phyloP scores from a whole-genome alignment of 1,284 basidiomycete genomes.

The Ceratobasidium sp. region DNA sequence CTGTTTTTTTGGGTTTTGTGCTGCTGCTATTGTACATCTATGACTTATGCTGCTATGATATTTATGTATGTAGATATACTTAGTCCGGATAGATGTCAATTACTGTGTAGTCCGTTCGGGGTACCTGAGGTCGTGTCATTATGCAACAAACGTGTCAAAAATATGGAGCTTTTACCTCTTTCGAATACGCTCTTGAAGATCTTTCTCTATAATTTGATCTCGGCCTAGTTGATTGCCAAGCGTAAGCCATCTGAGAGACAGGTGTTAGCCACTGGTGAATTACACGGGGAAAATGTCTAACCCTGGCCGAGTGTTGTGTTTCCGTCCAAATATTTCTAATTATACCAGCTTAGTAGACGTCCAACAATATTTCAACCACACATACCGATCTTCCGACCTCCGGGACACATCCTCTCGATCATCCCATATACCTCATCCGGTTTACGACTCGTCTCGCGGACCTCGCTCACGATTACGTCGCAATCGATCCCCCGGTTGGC shows the following conservation, averaged over 20 bases:
- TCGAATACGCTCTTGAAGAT: conserved; percentile 75
- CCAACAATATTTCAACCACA: not conserved
- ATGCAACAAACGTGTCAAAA: too few species aligned
- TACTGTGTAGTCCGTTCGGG: conserved; percentile 36
- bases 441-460: conserved; percentile 95
- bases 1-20: not conserved
- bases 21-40: conserved; percentile 36
- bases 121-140: conserved; percentile 15
- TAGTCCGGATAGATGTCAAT: not conserved
- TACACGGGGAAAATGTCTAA: conserved; percentile 56
- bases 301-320: conserved; percentile 91
- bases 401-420: conserved; percentile 91
- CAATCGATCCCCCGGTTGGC: conserved; percentile 91
- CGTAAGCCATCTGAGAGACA: conserved; percentile 73
- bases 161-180: conserved; percentile 58
- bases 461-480: conserved; percentile 96
- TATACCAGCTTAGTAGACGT: not conserved
- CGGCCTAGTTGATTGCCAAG: conserved; percentile 93
- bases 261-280: conserved; percentile 25
- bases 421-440: conserved; percentile 97
- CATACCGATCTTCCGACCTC: conserved; percentile 82
- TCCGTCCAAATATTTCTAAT: conserved; percentile 93
- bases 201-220: conserved; percentile 88
- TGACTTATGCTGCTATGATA: conserved; percentile 30
- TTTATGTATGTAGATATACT: conserved; percentile 32